These are phyloP conservation scores for Salix koriyanagi DNA, from an alignment of 345 rosid genomes.

Conservation along the genomic window DNA sequence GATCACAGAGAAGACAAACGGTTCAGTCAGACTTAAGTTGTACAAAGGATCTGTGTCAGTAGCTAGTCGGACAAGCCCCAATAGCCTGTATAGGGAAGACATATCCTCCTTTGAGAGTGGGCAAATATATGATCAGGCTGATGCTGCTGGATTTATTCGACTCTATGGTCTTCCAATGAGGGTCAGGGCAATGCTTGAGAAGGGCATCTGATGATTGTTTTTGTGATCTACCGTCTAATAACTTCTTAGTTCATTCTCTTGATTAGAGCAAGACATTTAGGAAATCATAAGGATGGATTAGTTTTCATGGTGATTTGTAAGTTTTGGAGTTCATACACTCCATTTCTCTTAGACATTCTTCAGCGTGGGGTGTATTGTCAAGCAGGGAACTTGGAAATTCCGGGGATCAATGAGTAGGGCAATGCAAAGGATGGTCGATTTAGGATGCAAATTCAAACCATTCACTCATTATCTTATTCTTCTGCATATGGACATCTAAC, in stretches of 20 bases:
- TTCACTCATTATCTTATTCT: not conserved
- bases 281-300: not conserved
- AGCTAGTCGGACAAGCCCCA: constrained; percentile 60
- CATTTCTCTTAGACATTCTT: not conserved
- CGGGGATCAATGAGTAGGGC: not conserved
- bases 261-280: not conserved
- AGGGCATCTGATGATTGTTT: constrained; percentile 34
- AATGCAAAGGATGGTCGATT: not conserved
- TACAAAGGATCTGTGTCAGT: constrained; percentile 73
- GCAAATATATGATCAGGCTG: constrained; percentile 79
- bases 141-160: constrained; percentile 80
- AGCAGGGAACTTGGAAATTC: not conserved
- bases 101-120: constrained; percentile 87
- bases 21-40: constrained; percentile 66
- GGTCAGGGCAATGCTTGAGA: constrained; percentile 78
- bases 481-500: not conserved
- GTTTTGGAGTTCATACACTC: not conserved
- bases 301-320: not conserved
- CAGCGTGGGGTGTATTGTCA: not conserved
- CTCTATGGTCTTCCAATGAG: constrained; percentile 82
- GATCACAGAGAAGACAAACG: constrained; percentile 65
- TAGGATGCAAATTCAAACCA: not conserved
- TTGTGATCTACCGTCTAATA: not conserved
- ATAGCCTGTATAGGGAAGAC: constrained; percentile 80
- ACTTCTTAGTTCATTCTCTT: not conserved